Evolutionary conservation across 148 eudicot species (phyloP), one percentile per base, ranked within the genome.

Genomic region (Rhododendron kiyosumense): DNA sequence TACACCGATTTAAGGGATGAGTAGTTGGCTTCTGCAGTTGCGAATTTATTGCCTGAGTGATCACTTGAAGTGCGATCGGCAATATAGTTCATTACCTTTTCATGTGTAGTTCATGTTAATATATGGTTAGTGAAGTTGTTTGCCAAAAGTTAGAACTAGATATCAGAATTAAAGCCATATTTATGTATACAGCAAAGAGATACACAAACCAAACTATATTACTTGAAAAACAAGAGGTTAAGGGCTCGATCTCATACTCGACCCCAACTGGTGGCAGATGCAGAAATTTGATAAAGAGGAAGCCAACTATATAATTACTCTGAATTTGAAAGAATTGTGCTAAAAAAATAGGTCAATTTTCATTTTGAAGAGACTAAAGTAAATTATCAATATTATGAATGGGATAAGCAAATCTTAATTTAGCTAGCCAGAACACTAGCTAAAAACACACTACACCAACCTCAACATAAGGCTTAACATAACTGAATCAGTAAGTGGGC

Each of bases 31-130:
- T 57, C 43, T 46, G 18, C 46, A 1, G 84, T 79, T 0, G 87
- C 89, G 12, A 76, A 89, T 63, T 92, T 89, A 82, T 86, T 89
- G 0, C 80, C 81, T 0, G 90, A 85, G 8, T 54, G 46, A 54
- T 54, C 61, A 73, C 0, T 81, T 0, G 41, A 78, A 1, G 90
- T 81, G 6, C 87, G 88, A 32, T 22, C 26, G 11, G 13, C 20
- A 41, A 89, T 6, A 10, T 71, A 74, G 13, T 20, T 79, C 75
- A 83, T 22, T 7, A 65, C 71, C 5, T 17, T 54, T 54, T 3
- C 61, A 54, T 13, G 61, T 49, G 52, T 17, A 54, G 5, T 4
- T 17, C 61, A 54, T 54, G 20, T 15, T 15, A 54, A 54, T 34
- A n/a, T n/a, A n/a, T n/a, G 20, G 61, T 54, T 54, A 17, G 61